Evolutionary conservation across 1,139 yeast species (phyloP).

Genomic region (Arxiozyma bovina): DNA sequence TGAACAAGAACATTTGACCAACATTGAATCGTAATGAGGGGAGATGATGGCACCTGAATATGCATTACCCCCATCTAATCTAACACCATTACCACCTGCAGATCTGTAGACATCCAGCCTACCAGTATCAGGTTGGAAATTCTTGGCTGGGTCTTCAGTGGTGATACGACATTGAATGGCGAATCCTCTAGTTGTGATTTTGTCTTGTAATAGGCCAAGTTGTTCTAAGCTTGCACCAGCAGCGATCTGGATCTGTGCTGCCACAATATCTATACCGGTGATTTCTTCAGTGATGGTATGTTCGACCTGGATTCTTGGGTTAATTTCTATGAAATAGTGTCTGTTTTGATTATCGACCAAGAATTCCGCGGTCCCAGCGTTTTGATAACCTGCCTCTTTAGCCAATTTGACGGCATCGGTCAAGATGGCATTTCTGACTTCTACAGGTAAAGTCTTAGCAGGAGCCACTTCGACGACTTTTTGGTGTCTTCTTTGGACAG

Average conservation of each 20-base stretch:
- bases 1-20: slow-evolving; percentile 93
- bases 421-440: slow-evolving; percentile 82
- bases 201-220: slow-evolving; percentile 86
- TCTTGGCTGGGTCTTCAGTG: slow-evolving; percentile 94
- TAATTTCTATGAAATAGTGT: slow-evolving; percentile 95
- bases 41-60: slow-evolving; percentile 97
- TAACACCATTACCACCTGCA: slow-evolving; percentile 98
- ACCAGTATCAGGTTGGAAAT: slow-evolving; percentile 98
- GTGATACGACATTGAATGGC: slow-evolving; percentile 99
- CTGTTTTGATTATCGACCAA: slow-evolving; percentile 88
- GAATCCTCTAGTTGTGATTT: slow-evolving; percentile 91
- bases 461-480: slow-evolving; percentile 99
- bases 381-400: slow-evolving; percentile 76
- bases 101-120: slow-evolving; percentile 96
- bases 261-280: slow-evolving; percentile 95
- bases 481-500: slow-evolving; percentile 98
- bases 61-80: slow-evolving; percentile 98
- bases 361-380: slow-evolving; percentile 99
- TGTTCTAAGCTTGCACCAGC: slow-evolving; percentile 95
- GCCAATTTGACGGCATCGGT: slow-evolving; percentile 94
- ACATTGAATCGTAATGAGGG: slow-evolving; percentile 97
- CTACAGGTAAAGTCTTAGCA: slow-evolving; percentile 78
- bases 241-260: slow-evolving; percentile 98
- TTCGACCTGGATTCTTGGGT: slow-evolving; percentile 98
- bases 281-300: slow-evolving; percentile 98